Evolutionary conservation across 352 stramenopile species (phyloP).

Genomic region (Pythium graminicola): DNA sequence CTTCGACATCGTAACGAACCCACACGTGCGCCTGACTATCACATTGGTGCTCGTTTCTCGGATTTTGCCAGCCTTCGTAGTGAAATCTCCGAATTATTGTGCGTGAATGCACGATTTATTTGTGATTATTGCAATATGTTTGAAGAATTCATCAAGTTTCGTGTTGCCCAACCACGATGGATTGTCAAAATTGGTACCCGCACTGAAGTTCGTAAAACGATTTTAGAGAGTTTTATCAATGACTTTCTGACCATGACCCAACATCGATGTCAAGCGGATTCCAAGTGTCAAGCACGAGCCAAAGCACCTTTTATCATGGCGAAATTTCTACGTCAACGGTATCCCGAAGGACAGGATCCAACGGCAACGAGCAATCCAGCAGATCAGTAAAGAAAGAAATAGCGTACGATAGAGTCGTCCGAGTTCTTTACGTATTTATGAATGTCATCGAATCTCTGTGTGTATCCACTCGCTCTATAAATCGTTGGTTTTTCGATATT

Average conservation of each 20-base stretch:
- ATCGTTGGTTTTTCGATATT: too few species aligned
- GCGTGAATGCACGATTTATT: conserved; percentile 41
- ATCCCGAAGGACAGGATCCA: conserved; percentile 1
- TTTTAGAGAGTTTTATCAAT: conserved; percentile 24
- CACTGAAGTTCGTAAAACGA: conserved; percentile 18
- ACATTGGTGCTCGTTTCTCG: conserved; percentile 56
- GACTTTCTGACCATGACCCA: conserved; percentile 23
- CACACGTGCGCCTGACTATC: conserved; percentile 35
- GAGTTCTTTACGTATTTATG: too few species aligned
- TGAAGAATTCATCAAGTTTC: conserved; percentile 36
- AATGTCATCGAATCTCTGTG: too few species aligned
- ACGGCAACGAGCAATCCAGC: background rate
- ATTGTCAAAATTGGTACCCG: conserved; percentile 25
- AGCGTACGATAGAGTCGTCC: too few species aligned
- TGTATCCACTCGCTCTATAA: too few species aligned
- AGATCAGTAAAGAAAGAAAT: background rate
- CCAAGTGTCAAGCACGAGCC: conserved; percentile 16
- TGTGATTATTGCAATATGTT: conserved; percentile 46
- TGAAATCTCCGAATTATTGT: conserved; percentile 42
- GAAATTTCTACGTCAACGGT: conserved; percentile 11
- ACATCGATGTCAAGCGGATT: conserved; percentile 3
- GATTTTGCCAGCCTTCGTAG: conserved; percentile 46
- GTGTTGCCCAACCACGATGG: conserved; percentile 20
- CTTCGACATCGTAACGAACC: conserved; percentile 6
- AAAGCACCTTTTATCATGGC: conserved; percentile 20